A percentile compares a stretch with the other conserved stretches of the same genome.
Conservation (phyloP, 2,329 filamentous ascomycete genomes). For the Coniochaeta hoffmannii region DNA sequence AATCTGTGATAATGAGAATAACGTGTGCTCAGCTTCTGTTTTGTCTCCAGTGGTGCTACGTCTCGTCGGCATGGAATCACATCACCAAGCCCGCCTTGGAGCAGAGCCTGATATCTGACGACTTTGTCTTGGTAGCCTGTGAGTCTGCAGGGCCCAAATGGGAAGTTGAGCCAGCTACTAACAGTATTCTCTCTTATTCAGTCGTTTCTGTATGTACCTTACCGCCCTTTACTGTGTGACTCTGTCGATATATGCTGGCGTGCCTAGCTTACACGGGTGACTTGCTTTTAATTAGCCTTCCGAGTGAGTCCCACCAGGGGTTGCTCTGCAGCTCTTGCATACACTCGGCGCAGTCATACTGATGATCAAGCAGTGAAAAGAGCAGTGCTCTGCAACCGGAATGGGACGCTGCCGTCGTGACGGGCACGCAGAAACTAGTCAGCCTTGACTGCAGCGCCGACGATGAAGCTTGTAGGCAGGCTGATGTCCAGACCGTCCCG, state of each 20-base stretch:
- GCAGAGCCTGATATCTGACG: conserved; percentile 3
- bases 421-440: conserved; percentile 8
- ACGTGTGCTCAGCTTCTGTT: neutral
- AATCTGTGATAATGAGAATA: neutral
- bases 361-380: conserved; percentile 5
- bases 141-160: neutral
- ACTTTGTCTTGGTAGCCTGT: conserved; percentile 10
- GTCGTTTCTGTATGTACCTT: neutral
- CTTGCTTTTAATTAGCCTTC: conserved; percentile 1
- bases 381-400: conserved; percentile 13
- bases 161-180: neutral
- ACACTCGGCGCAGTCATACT: neutral
- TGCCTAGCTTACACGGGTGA: neutral
- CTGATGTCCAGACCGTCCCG: conserved; percentile 10
- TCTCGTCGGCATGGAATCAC: neutral
- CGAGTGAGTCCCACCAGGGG: conserved; percentile 5
- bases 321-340: neutral
- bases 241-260: neutral
- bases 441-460: conserved; percentile 16
- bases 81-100: conserved; percentile 4
- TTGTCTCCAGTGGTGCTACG: neutral
- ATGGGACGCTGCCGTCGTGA: conserved; percentile 11
- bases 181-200: neutral
- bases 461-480: conserved; percentile 8
- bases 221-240: neutral